These are phyloP conservation scores for Cladorrhinum sp. DNA, from an alignment of 2,329 filamentous ascomycete species.

Conservation along the genomic window DNA sequence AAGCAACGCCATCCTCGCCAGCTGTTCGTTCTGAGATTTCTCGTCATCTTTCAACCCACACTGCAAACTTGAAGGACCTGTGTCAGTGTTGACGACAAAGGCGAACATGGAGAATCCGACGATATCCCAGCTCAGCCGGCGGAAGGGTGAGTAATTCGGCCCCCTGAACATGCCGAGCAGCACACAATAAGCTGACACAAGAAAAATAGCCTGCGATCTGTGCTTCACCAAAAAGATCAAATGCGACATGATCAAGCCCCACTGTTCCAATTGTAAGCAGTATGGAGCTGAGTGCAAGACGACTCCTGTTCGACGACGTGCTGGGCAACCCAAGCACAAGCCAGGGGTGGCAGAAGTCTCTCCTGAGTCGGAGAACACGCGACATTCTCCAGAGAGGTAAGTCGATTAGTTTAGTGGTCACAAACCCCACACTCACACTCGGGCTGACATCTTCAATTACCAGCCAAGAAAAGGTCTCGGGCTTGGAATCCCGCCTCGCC, in stretches of 20 bases:
- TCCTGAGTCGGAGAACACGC: background rate
- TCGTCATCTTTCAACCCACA: background rate
- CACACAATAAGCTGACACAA: background rate
- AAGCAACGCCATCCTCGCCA: too few species aligned
- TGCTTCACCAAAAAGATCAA: slow-evolving; percentile 48
- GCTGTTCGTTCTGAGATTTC: background rate
- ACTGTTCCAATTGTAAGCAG: slow-evolving; percentile 43
- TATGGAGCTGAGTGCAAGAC: slow-evolving; percentile 41
- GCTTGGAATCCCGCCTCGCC: slow-evolving; percentile 29
- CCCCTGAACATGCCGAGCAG: background rate
- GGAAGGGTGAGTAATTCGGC: background rate
- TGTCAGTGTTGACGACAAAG: background rate
- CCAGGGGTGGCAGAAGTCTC: slow-evolving; percentile 7
- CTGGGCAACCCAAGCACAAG: slow-evolving; percentile 10
- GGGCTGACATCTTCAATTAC: background rate
- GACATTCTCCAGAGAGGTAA: background rate
- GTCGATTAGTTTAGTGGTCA: too few species aligned
- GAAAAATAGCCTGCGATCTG: slow-evolving; percentile 38
- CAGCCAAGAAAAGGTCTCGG: slow-evolving; percentile 1
- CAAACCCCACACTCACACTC: background rate
- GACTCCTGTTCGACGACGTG: slow-evolving; percentile 30
- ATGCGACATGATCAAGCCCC: slow-evolving; percentile 43
- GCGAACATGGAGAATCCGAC: background rate
- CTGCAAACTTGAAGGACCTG: background rate
- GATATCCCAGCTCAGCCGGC: background rate